These are phyloP conservation scores for Casuarina glauca DNA, from an alignment of 306 rosid genomes.

Conservation along the genomic window DNA sequence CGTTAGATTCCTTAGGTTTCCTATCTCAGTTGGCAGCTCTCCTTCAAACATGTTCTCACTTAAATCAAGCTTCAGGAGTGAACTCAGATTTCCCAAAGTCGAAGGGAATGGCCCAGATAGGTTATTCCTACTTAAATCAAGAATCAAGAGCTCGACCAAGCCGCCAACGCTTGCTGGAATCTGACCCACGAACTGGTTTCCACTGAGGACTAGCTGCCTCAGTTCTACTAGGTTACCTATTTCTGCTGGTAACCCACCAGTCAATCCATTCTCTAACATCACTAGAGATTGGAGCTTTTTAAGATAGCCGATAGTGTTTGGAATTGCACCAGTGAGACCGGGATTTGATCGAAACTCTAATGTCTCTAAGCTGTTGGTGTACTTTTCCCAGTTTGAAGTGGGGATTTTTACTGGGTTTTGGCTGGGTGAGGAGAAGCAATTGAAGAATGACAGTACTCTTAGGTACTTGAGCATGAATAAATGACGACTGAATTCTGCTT, in stretches of 20 bases:
- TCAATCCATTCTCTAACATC: conserved; percentile 42
- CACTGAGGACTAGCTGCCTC: conserved; percentile 47
- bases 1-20: conserved; percentile 45
- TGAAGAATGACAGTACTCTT: conserved; percentile 38
- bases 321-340: conserved; percentile 51
- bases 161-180: conserved; percentile 40
- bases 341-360: conserved; percentile 52
- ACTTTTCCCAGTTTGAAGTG: conserved; percentile 41
- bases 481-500: conserved; percentile 36
- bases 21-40: conserved; percentile 36
- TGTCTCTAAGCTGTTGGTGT: conserved; percentile 44
- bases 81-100: conserved; percentile 31
- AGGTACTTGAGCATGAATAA: conserved; percentile 52
- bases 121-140: conserved; percentile 50
- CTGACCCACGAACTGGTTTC: conserved; percentile 36
- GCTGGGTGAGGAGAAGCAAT: conserved; percentile 37
- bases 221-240: conserved; percentile 34
- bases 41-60: conserved; percentile 45
- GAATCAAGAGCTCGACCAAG: conserved; percentile 38
- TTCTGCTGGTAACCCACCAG: conserved; percentile 39
- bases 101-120: conserved; percentile 43
- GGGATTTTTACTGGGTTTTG: conserved; percentile 44
- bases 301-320: conserved; percentile 39
- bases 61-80: conserved; percentile 51
- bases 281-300: conserved; percentile 48